Evolutionary conservation across 2,329 filamentous ascomycete genomes (phyloP).

Genomic region (Lizonia empirigonia): DNA sequence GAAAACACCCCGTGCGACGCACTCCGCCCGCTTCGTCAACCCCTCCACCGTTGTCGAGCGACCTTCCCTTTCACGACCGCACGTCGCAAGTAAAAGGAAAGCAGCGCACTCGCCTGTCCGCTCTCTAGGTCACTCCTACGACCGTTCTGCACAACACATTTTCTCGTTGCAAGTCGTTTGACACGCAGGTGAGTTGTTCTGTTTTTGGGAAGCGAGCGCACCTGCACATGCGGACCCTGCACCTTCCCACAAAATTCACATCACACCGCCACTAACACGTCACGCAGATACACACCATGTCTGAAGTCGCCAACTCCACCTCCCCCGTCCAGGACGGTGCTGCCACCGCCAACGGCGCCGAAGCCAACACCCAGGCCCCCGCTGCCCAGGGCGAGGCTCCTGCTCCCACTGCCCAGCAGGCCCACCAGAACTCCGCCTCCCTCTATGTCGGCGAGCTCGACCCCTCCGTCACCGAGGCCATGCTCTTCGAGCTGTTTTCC

Average conservation of each 20-base stretch:
- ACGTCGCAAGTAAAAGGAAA: slow-evolving; percentile 23
- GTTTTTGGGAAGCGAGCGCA: slow-evolving; percentile 41
- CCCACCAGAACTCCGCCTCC: slow-evolving; percentile 92
- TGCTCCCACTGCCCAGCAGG: slow-evolving; percentile 73
- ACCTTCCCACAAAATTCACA: slow-evolving; percentile 36
- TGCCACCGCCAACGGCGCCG: slow-evolving; percentile 66
- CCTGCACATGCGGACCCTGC: slow-evolving; percentile 36
- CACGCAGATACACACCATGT: slow-evolving; percentile 43
- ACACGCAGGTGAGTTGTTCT: slow-evolving; percentile 35
- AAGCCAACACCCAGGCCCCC: slow-evolving; percentile 75
- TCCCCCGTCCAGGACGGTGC: slow-evolving; percentile 71
- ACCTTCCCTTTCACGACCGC: slow-evolving; percentile 17
- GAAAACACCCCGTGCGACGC: slow-evolving; percentile 43
- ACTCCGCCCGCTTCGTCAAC: slow-evolving; percentile 31
- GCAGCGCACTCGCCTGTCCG: slow-evolving; percentile 29
- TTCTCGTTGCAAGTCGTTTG: slow-evolving; percentile 30
- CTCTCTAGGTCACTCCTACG: slow-evolving; percentile 25
- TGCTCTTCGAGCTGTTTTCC: slow-evolving; percentile 99
- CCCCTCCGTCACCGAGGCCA: slow-evolving; percentile 95
- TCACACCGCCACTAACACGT: slow-evolving; percentile 30
- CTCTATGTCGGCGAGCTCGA: slow-evolving; percentile 99
- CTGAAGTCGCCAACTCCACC: slow-evolving; percentile 54
- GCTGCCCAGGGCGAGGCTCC: slow-evolving; percentile 69
- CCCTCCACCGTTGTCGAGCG: slow-evolving; percentile 28
- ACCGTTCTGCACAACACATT: slow-evolving; percentile 26